Conservation (phyloP, 345 rosid genomes). For the Durio zibethinus region DNA sequence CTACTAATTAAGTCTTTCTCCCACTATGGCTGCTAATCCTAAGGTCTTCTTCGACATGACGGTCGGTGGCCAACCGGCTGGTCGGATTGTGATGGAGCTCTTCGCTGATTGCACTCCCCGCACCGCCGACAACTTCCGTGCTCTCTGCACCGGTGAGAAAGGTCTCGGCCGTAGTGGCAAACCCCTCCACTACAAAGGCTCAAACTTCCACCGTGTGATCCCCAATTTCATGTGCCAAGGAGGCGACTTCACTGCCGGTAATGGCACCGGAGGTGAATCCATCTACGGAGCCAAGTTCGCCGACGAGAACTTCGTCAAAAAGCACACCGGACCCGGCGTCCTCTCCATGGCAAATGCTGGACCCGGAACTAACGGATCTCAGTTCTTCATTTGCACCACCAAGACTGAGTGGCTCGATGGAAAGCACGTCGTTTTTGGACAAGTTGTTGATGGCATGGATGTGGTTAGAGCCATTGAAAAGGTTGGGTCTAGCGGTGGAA, state of each 20-base stretch:
- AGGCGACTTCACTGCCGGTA: slow-evolving; percentile 76
- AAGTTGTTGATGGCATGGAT: slow-evolving; percentile 61
- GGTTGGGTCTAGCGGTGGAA: slow-evolving; percentile 60
- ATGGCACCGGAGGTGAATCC: slow-evolving; percentile 84
- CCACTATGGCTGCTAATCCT: slow-evolving; percentile 43
- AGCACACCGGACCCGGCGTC: slow-evolving; percentile 70
- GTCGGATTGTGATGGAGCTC: slow-evolving; percentile 66
- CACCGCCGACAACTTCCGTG: slow-evolving; percentile 87
- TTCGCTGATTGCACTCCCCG: slow-evolving; percentile 49
- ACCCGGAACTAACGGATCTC: slow-evolving; percentile 66
- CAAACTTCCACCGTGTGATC: slow-evolving; percentile 73
- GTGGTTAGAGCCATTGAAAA: slow-evolving; percentile 59
- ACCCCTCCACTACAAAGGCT: slow-evolving; percentile 85
- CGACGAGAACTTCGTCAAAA: slow-evolving; percentile 73
- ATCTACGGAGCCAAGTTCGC: slow-evolving; percentile 68
- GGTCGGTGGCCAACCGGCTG: slow-evolving; percentile 43
- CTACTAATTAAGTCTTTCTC: too few relatives aligned
- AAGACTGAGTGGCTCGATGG: slow-evolving; percentile 76
- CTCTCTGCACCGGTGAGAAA: slow-evolving; percentile 81
- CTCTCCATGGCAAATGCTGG: slow-evolving; percentile 86
- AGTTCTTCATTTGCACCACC: slow-evolving; percentile 65
- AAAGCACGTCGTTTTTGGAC: slow-evolving; percentile 81
- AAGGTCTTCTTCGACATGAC: slow-evolving; percentile 63
- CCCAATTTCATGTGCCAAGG: slow-evolving; percentile 88
- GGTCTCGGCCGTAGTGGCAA: slow-evolving; percentile 53